Evolutionary conservation across 371 early-diverging fungal species (phyloP).

Genomic region (Haplosporangium sp.): DNA sequence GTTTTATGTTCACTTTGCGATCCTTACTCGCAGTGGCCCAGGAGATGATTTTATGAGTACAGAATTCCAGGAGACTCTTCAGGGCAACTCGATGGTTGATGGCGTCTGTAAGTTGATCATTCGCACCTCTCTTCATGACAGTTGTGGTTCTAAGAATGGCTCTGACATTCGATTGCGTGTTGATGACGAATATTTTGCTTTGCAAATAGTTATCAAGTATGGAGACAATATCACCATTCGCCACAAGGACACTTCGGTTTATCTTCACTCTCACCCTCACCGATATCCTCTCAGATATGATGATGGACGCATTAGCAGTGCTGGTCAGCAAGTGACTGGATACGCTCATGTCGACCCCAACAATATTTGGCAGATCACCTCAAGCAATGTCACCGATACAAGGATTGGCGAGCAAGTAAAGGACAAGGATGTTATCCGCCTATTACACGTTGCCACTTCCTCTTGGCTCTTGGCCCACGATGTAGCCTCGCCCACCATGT

Average conservation of each 20-base stretch:
- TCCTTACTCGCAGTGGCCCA: slow-evolving; percentile 81
- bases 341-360: slow-evolving; percentile 82
- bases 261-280: slow-evolving; percentile 85
- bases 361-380: slow-evolving; percentile 84
- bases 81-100: slow-evolving; percentile 74
- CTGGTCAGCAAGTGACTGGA: slow-evolving; percentile 94
- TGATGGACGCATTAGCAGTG: slow-evolving; percentile 91
- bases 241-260: slow-evolving; percentile 80
- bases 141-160: no score
- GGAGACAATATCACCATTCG: slow-evolving; percentile 83
- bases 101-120: slow-evolving; percentile 40
- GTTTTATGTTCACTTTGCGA: slow-evolving; percentile 90
- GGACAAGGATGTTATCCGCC: slow-evolving; percentile 66
- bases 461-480: slow-evolving; percentile 92
- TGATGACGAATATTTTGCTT: not conserved
- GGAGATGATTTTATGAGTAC: slow-evolving; percentile 94
- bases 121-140: not conserved
- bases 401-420: slow-evolving; percentile 57
- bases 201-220: slow-evolving; percentile 77
- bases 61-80: slow-evolving; percentile 87
- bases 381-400: slow-evolving; percentile 58
- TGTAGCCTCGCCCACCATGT: slow-evolving; percentile 95
- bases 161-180: not conserved
- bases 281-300: slow-evolving; percentile 92
- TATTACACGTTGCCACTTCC: slow-evolving; percentile 67